A percentile compares a stretch with the other conserved stretches of the same genome.
These are phyloP conservation scores for Aureobasidium sp. DNA, from an alignment of 2,329 filamentous ascomycete genomes.

Conservation along the genomic window DNA sequence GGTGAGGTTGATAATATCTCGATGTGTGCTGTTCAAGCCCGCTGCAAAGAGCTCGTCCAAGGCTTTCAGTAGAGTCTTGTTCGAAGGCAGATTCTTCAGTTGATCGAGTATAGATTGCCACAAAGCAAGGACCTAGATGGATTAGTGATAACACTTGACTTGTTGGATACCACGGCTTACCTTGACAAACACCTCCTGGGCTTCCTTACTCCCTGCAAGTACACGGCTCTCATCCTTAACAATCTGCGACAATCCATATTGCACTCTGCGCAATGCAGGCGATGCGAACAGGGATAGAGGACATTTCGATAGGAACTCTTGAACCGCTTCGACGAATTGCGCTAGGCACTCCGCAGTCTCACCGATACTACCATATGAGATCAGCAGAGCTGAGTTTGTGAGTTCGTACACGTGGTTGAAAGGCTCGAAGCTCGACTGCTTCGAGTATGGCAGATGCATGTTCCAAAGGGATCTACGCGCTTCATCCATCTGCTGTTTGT, in stretches of 20 bases:
- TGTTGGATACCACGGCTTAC: background rate
- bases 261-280: slow-evolving; percentile 47
- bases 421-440: slow-evolving; percentile 42
- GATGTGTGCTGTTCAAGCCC: slow-evolving; percentile 45
- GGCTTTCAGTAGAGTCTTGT: slow-evolving; percentile 46
- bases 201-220: slow-evolving; percentile 19
- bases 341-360: slow-evolving; percentile 35
- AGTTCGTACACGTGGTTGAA: slow-evolving; percentile 59
- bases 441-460: slow-evolving; percentile 29
- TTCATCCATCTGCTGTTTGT: slow-evolving; percentile 55
- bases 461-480: slow-evolving; percentile 61
- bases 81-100: slow-evolving; percentile 46
- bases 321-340: slow-evolving; percentile 12
- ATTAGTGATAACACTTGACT: background rate
- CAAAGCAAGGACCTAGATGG: slow-evolving; percentile 25
- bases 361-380: slow-evolving; percentile 47
- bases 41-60: slow-evolving; percentile 43
- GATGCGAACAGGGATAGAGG: slow-evolving; percentile 43
- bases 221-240: slow-evolving; percentile 45
- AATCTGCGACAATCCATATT: slow-evolving; percentile 55
- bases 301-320: slow-evolving; percentile 29
- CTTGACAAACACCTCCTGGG: background rate
- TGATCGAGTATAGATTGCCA: slow-evolving; percentile 41
- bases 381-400: slow-evolving; percentile 43
- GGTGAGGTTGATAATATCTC: slow-evolving; percentile 41